Conservation (phyloP, 441 rosid species). For the Raphanus hybrid region DNA sequence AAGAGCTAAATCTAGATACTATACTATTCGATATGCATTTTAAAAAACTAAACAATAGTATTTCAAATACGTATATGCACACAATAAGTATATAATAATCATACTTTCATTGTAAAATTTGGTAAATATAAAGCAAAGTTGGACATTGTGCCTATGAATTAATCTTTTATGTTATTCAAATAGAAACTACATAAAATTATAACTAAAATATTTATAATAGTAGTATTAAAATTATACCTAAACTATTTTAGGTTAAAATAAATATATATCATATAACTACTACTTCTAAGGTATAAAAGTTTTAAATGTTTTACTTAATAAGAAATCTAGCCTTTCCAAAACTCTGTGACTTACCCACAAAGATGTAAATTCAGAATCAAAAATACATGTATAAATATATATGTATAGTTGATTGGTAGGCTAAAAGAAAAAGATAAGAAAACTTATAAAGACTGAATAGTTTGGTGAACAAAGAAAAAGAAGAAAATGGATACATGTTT, state of each 20-base stretch:
- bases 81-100: neutral
- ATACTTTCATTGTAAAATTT: neutral
- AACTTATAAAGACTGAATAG: neutral
- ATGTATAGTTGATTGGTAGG: neutral
- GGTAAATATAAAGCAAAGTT: neutral
- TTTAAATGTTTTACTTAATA: too few relatives aligned
- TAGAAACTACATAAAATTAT: too few relatives aligned
- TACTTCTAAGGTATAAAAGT: too few relatives aligned
- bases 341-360: neutral
- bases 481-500: neutral
- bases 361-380: neutral
- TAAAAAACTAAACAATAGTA: neutral
- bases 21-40: neutral
- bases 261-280: too few relatives aligned
- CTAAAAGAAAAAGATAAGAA: neutral
- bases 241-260: too few relatives aligned
- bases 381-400: neutral
- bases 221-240: neutral
- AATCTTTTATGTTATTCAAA: neutral
- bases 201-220: neutral
- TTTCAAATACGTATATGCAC: neutral
- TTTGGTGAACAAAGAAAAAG: neutral
- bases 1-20: neutral
- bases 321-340: neutral
- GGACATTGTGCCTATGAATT: neutral